These are phyloP conservation scores for Marasmius tenuissimus DNA, from an alignment of 1,284 basidiomycete species.

Conservation along the genomic window DNA sequence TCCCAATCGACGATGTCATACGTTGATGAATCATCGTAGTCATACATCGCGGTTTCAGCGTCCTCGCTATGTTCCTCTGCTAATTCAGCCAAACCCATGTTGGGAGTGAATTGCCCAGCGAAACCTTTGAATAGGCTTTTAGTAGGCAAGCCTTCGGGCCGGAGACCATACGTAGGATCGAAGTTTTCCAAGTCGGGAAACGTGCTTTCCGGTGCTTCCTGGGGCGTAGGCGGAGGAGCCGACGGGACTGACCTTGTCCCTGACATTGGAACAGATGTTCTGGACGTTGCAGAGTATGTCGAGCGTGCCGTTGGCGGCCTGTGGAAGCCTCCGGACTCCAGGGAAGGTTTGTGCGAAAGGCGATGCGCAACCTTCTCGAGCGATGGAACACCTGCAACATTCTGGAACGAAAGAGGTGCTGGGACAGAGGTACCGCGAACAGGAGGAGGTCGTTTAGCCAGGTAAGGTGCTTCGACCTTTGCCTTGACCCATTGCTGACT, in stretches of 20 bases:
- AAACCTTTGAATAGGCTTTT: constrained; percentile 75
- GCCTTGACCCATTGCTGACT: constrained; percentile 94
- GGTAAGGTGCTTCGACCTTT: constrained; percentile 80
- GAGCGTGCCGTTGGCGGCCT: constrained; percentile 14
- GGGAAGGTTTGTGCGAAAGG: background rate
- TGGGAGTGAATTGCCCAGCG: constrained; percentile 65
- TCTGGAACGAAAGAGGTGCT: constrained; percentile 16
- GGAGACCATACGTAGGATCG: constrained; percentile 97
- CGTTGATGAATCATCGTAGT: constrained; percentile 47
- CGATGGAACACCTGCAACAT: constrained; percentile 15
- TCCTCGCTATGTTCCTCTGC: constrained; percentile 63
- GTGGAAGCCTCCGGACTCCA: background rate
- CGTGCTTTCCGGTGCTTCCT: constrained; percentile 45
- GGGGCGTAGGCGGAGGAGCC: constrained; percentile 22
- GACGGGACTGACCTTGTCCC: constrained; percentile 15
- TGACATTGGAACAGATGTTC: constrained; percentile 29
- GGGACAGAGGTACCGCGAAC: constrained; percentile 23
- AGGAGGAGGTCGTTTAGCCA: constrained; percentile 46
- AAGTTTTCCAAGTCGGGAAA: constrained; percentile 88
- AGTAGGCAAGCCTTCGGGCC: constrained; percentile 82
- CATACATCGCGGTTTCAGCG: constrained; percentile 41
- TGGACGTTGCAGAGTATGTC: constrained; percentile 33
- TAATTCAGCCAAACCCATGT: constrained; percentile 77
- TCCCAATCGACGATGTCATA: constrained; percentile 74
- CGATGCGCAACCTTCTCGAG: constrained; percentile 23